Evolutionary conservation across 768 basidiomycete genomes (phyloP).

Genomic region (Tricholoma matsutake): DNA sequence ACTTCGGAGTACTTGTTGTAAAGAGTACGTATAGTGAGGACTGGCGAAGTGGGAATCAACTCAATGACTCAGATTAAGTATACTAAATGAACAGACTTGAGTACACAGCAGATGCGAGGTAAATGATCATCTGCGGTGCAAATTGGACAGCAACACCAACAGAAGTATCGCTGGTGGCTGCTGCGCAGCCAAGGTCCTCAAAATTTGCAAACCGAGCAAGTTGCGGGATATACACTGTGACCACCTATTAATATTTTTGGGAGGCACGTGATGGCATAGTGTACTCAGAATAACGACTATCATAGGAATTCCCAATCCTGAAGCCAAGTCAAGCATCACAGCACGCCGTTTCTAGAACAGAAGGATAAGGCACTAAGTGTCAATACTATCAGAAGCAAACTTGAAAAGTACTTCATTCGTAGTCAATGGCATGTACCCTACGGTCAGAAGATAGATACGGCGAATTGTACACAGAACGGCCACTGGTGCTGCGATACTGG

Average conservation of each 20-base stretch:
- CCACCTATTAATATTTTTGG: background rate
- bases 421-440: background rate
- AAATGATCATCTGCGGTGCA: too few relatives aligned
- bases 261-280: too few relatives aligned
- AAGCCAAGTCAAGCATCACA: constrained; percentile 1
- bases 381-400: background rate
- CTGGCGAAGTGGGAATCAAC: too few relatives aligned
- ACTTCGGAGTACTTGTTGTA: too few relatives aligned
- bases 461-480: background rate
- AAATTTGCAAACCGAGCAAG: background rate
- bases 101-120: too few relatives aligned
- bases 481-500: background rate
- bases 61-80: too few relatives aligned
- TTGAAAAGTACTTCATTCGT: background rate
- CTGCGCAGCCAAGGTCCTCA: background rate
- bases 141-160: background rate
- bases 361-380: background rate
- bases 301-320: constrained; percentile 2
- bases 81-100: too few relatives aligned
- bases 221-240: constrained; percentile 4
- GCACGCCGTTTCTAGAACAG: constrained; percentile 3
- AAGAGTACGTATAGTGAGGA: too few relatives aligned
- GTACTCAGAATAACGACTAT: constrained; percentile 1
- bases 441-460: background rate
- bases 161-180: background rate